phyloP scores from a whole-genome alignment of 345 rosid species.

The Atalantia buxifolia region DNA sequence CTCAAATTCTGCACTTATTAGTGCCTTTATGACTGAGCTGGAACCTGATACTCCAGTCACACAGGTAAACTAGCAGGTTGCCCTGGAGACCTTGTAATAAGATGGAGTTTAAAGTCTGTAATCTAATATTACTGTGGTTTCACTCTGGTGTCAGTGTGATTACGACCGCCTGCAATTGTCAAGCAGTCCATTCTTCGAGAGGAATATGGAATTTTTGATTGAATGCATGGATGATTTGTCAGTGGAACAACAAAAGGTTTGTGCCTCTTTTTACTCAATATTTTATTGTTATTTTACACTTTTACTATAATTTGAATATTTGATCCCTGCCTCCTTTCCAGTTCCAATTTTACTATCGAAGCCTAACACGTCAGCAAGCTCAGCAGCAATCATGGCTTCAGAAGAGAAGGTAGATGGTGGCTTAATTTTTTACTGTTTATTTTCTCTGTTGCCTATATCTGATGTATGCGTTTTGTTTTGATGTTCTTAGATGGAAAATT shows the following conservation, averaged over 20 bases:
- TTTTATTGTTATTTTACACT: background rate
- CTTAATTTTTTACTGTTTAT: background rate
- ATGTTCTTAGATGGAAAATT: background rate
- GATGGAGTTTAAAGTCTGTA: background rate
- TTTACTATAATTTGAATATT: conserved; percentile 7
- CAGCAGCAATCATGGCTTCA: conserved; percentile 99
- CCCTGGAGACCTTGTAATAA: background rate
- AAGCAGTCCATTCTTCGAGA: conserved; percentile 75
- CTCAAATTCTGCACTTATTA: conserved; percentile 94
- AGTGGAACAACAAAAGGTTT: conserved; percentile 88
- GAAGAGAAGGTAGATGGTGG: conserved; percentile 67
- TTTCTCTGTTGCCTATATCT: background rate
- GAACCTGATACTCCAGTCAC: conserved; percentile 87
- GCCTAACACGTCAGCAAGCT: conserved; percentile 87
- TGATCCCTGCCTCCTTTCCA: conserved; percentile 27
- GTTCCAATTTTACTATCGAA: conserved; percentile 88
- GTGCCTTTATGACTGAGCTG: conserved; percentile 95
- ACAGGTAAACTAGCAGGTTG: conserved; percentile 47
- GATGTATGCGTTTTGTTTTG: background rate
- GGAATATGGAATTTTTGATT: conserved; percentile 90
- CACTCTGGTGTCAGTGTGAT: conserved; percentile 56
- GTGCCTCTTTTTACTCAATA: conserved; percentile 11
- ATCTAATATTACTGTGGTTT: background rate
- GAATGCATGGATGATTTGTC: conserved; percentile 99
- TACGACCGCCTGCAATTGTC: conserved; percentile 89